Base-by-base conservation (phyloP, 2,329 filamentous ascomycete genomes). In the Fusarium sp. region DNA sequence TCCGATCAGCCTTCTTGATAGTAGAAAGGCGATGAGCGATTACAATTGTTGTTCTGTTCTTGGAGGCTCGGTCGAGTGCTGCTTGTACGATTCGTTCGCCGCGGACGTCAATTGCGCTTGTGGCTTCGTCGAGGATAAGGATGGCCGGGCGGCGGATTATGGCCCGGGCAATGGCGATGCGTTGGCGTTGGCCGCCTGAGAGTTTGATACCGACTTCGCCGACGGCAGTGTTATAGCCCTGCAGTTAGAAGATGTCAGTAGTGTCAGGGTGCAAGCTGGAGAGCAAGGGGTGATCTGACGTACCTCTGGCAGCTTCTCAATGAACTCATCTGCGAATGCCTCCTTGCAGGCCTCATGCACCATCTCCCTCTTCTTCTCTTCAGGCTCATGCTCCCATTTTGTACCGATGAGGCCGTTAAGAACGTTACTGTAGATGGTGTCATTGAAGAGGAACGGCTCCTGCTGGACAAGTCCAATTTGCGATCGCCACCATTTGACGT, bases 141-240 rank as follows among this genome's bases (percentile, higher is more conserved):
- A 94, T 93, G 15, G 87, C 86, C 0, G 93, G 93, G 64, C 91
- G 86, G 65, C 91, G 90, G 49, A 95, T 87, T 64, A 95, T 93
- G 45, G 90, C 91, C 26, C 93, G 87, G 3, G 93, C 93, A 68
- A 95, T 94, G 7, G 93, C 92, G 33, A 97, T 88, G 8, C 94
- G 89, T 80, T 97, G 94, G 15, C 93, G 89, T 80, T 97, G 94
- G 1, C 94, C 94, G 26, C 94, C 93, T 17, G 92, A 94, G 3
- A 97, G 84, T 78, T 93, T 94, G 55, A 92, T 91, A 7, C 94
- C 94, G 28, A 88, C 88, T 78, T 96, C 93, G 2, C 94, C 94
- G 3, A 96, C 93, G 15, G 88, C 82, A 0, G 94, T 94, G 11
- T 92, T 87, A 77, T 95, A 96, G 5, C 90, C 90, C 84, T 93